phyloP scores from a whole-genome alignment of 2,329 filamentous ascomycete genomes.

The Amauroascus verrucosus region DNA sequence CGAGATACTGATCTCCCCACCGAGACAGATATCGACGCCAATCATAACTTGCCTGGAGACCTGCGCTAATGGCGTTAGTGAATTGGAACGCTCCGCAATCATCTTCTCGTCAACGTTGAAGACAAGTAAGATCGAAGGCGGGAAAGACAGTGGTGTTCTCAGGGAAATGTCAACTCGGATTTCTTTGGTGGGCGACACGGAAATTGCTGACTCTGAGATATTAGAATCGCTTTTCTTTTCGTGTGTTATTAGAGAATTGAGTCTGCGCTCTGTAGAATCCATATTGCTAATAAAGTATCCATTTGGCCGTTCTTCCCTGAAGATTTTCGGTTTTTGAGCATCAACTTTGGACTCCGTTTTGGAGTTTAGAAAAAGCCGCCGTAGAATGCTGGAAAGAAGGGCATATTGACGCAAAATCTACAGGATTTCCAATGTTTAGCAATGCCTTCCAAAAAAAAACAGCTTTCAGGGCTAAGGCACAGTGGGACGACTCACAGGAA shows the following conservation, averaged over 20 bases:
- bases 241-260: constrained; percentile 42
- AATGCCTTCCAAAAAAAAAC: neutral
- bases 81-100: constrained; percentile 7
- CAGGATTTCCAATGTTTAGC: neutral
- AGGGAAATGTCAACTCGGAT: constrained; percentile 11
- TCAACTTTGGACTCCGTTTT: constrained; percentile 14
- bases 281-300: constrained; percentile 31
- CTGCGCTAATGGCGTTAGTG: neutral
- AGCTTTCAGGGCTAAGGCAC: neutral
- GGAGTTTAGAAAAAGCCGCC: constrained; percentile 26
- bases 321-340: constrained; percentile 6
- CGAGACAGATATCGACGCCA: constrained; percentile 32
- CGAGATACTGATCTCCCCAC: constrained; percentile 33
- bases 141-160: constrained; percentile 12
- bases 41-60: constrained; percentile 23
- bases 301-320: constrained; percentile 8
- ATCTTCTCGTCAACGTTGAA: constrained; percentile 9
- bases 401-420: constrained; percentile 39
- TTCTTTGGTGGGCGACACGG: neutral
- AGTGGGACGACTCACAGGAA: constrained; percentile 28
- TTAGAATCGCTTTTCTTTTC: neutral
- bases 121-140: constrained; percentile 14
- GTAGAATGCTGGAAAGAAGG: constrained; percentile 32
- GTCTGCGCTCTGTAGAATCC: constrained; percentile 41
- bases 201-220: neutral